These are phyloP conservation scores for Rutstroemia sp. DNA, from an alignment of 2,329 filamentous ascomycete genomes.

Conservation along the genomic window DNA sequence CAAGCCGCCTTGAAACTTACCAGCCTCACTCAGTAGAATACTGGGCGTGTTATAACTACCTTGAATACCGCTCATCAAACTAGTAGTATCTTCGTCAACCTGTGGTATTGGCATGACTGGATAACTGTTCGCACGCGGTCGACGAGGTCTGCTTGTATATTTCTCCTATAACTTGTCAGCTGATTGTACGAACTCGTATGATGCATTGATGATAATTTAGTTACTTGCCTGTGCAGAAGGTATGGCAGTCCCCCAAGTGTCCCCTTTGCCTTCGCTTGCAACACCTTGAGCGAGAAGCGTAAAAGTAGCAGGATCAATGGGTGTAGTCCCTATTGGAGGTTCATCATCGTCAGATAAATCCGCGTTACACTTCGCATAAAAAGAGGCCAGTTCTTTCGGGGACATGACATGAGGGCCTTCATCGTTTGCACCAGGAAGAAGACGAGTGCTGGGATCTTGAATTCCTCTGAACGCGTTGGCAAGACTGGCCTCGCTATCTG, in stretches of 20 bases:
- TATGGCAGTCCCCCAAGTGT: constrained; percentile 1
- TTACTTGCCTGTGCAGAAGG: background rate
- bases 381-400: constrained; percentile 12
- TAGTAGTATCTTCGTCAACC: constrained; percentile 22
- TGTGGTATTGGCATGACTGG: constrained; percentile 11
- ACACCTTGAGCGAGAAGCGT: constrained; percentile 31
- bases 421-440: constrained; percentile 5
- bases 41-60: constrained; percentile 12
- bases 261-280: constrained; percentile 15
- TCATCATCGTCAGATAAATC: constrained; percentile 38
- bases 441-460: background rate
- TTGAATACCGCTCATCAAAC: constrained; percentile 16
- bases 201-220: background rate
- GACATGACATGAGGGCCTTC: constrained; percentile 15
- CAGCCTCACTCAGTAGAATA: constrained; percentile 14
- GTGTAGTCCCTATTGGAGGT: constrained; percentile 27
- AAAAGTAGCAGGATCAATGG: constrained; percentile 39
- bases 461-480: constrained; percentile 13
- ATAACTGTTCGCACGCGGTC: background rate
- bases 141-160: constrained; percentile 6
- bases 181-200: constrained; percentile 13
- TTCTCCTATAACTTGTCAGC: constrained; percentile 13
- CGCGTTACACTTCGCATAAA: constrained; percentile 17
- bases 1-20: constrained; percentile 9
- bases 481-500: constrained; percentile 22